Percentiles rank a stretch among this genome's conserved stretches.
Conservation (phyloP, 257 asterid species). For the Solanum chiquidenum region DNA sequence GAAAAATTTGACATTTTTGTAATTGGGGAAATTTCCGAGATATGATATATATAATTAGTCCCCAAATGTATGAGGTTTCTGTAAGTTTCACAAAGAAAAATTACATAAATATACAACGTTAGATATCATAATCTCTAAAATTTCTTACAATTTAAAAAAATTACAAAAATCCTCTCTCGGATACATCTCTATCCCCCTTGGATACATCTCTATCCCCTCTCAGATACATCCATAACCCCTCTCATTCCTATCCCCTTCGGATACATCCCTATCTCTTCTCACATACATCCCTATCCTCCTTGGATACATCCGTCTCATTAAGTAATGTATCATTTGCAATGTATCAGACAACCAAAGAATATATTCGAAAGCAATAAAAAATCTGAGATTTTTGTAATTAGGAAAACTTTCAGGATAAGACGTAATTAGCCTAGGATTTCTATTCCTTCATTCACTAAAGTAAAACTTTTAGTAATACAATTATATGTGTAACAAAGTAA, state of each 20-base stretch:
- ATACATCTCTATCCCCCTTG: too few relatives aligned
- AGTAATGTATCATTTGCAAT: neutral
- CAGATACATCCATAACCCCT: too few relatives aligned
- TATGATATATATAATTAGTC: neutral
- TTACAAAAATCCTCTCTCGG: too few relatives aligned
- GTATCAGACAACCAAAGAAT: accelerated
- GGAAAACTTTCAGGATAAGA: accelerated
- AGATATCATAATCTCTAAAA: too few relatives aligned
- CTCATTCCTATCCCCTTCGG: neutral
- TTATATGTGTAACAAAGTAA: neutral
- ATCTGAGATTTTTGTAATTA: too few relatives aligned
- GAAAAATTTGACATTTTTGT: too few relatives aligned
- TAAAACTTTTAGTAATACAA: neutral
- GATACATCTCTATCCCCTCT: too few relatives aligned
- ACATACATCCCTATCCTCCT: neutral
- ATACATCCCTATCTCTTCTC: neutral
- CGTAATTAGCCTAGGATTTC: neutral
- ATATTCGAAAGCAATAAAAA: neutral
- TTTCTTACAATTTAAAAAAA: too few relatives aligned
- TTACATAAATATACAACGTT: neutral
- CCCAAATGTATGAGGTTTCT: neutral
- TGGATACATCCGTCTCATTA: neutral
- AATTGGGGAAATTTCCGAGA: neutral
- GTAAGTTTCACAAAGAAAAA: too few relatives aligned
- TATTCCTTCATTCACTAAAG: neutral